These are phyloP conservation scores for Hanseniaspora occidentalis DNA, from an alignment of 805 yeast species.

Conservation along the genomic window DNA sequence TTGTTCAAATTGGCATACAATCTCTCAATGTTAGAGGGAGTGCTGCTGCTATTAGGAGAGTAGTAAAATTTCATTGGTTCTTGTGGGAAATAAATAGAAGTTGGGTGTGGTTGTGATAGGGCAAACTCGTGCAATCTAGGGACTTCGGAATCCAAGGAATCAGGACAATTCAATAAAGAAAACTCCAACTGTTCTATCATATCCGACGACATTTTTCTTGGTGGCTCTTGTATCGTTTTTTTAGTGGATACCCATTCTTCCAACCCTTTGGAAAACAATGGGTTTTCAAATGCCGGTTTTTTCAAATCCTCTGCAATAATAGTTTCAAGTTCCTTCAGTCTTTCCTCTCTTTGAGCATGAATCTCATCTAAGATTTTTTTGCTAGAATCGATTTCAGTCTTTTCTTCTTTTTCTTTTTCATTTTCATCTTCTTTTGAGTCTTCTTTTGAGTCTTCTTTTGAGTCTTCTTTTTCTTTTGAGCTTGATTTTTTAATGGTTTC, in stretches of 20 bases:
- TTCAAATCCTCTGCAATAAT: background rate
- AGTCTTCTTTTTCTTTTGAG: constrained; percentile 8
- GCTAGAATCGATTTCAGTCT: no score
- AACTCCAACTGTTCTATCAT: constrained; percentile 41
- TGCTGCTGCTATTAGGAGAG: constrained; percentile 3
- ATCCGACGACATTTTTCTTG: constrained; percentile 17
- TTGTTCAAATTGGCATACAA: constrained; percentile 6
- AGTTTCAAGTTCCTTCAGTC: background rate
- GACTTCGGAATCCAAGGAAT: constrained; percentile 78
- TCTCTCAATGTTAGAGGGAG: constrained; percentile 3
- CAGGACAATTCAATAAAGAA: constrained; percentile 82
- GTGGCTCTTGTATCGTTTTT: constrained; percentile 19
- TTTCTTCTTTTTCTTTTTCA: constrained; percentile 8
- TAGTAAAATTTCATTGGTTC: constrained; percentile 24
- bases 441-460: background rate
- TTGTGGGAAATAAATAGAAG: constrained; percentile 77
- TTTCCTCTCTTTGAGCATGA: background rate
- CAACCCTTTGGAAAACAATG: constrained; percentile 10
- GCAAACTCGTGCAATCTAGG: constrained; percentile 49
- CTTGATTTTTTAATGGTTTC: background rate
- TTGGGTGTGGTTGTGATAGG: constrained; percentile 78
- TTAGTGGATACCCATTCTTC: constrained; percentile 20
- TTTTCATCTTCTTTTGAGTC: background rate
- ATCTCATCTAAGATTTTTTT: background rate
- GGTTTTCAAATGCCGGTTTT: background rate